Conservation (phyloP, 2,329 filamentous ascomycete species). For the Sporothrix luriei region DNA sequence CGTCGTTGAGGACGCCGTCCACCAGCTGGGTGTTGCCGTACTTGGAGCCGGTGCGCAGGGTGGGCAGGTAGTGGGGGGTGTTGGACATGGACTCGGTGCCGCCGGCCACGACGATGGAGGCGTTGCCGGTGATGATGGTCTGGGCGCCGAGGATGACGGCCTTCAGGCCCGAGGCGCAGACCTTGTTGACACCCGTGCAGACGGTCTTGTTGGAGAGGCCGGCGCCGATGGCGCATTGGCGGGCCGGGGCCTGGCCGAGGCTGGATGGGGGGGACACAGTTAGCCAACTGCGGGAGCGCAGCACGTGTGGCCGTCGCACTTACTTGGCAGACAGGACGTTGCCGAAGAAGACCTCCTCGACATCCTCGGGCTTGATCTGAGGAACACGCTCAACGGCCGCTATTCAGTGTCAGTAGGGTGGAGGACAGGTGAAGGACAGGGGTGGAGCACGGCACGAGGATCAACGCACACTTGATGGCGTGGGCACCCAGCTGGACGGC, state of each 20-base stretch:
- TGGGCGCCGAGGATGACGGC: constrained; percentile 92
- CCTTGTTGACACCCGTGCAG: constrained; percentile 97
- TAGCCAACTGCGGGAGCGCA: neutral
- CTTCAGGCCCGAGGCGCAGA: constrained; percentile 94
- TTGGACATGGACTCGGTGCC: constrained; percentile 99
- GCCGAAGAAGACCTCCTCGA: constrained; percentile 96
- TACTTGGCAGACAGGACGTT: constrained; percentile 98
- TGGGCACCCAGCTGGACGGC: constrained; percentile 85
- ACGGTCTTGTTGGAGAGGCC: constrained; percentile 79
- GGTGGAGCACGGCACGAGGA: neutral
- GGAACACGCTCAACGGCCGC: constrained; percentile 83
- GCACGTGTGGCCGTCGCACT: constrained; percentile 37
- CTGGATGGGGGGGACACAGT: constrained; percentile 49
- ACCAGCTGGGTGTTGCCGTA: constrained; percentile 89
- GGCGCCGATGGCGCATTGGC: constrained; percentile 88
- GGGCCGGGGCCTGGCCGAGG: constrained; percentile 92
- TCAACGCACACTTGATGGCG: constrained; percentile 79
- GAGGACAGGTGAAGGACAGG: neutral
- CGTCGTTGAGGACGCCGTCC: constrained; percentile 92
- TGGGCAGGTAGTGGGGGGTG: constrained; percentile 90
- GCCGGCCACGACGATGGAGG: constrained; percentile 88
- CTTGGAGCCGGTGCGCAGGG: constrained; percentile 83
- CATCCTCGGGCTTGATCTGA: constrained; percentile 81
- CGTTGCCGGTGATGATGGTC: constrained; percentile 96
- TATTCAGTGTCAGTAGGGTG: constrained; percentile 40